Evolutionary conservation across 2,329 filamentous ascomycete species (phyloP), one percentile per base, ranked within the genome.

Genomic region (Diaporthe sp.): DNA sequence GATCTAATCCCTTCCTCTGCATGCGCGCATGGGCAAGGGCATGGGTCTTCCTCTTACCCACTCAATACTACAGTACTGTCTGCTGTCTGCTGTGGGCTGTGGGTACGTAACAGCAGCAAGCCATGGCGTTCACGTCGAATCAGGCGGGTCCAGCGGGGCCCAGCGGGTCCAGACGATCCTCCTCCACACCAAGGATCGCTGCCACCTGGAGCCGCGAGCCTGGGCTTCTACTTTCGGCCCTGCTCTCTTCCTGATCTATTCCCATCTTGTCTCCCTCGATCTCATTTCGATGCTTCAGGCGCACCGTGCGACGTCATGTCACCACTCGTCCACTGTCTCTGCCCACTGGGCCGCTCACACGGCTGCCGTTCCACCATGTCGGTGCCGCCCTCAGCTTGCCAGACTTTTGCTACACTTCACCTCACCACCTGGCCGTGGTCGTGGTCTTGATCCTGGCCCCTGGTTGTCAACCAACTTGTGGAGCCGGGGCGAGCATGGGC

Each of bases 351-450:
- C 70, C 70, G 70, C 70, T 55, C 61, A 25, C 59, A 68, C 57
- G 62, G 62, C 72, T 74, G 46, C 53, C 39, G 62, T 74, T 61
- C 72, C 61, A 74, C 65, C 65, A 71, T 53, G 34, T 71, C 67
- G 72, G 72, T 69, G 62, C 70, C 58, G 44, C 46, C 57, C 44
- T 72, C 70, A 53, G 70, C 57, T 19, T 53, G 37, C 39, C 34
- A 61, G 12, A 42, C 61, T 65, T 65, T 22, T 31, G 34, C 69
- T 62, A 46, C 57, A 65, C 58, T 22, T 53, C 28, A n/a, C 49
- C 34, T 44, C 58, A 15, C 31, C 51, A 44, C 44, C 62, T 61
- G 31, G 62, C 53, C 55, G 37, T 9, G 42, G 34, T 42, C 72
- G 13, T 67, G 72, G 49, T n/a, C 25, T 28, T 70, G 53, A 17